Base-by-base conservation (phyloP, 805 yeast species). In the Wickerhamia fluorescens region DNA sequence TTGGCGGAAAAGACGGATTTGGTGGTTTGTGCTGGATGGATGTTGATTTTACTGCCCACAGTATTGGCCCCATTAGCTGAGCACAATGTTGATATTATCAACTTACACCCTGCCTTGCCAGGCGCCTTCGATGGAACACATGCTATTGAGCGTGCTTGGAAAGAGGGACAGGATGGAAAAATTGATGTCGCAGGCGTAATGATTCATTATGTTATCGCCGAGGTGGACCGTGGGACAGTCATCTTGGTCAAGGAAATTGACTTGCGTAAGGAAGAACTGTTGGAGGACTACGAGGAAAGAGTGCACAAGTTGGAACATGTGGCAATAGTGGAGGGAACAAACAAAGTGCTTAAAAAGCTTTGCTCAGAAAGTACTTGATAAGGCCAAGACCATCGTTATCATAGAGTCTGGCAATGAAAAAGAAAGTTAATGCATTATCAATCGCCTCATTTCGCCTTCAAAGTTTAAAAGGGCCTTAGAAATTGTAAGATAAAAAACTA, bases 11-110 rank as follows among this genome's bases (percentile, higher is more conserved):
- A 68, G 40, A 97, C 97, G 4, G 84, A 83, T 41, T 66, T 92
- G 38, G 77, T 92, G 23, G 96, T 92, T 5, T 92, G 98, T 59
- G 98, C 98, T 4, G 98, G 98, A 2, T 92, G 98, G 98, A 79
- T 92, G 88, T 70, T 92, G 29, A 92, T 92, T 34, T 66, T 92
- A 35, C 82, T 96, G 1, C 77, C 85, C 3, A 66, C 73, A 13
- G 87, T 86, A 41, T 64, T 92, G 36, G 58, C 62, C 22, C 87
- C 88, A 3, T 55, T 88, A 19, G 73, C 65, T 28, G 52, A 68
- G 3, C 73, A 68, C 3, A 61, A 68, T 2, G 69, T 87, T 16
- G 84, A 88, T 20, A 88, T 92, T 38, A 87, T 92, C 46, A 92
- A 92, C 49, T 63, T 92, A 36, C 98, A 92, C 53, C 98, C 98